Evolutionary conservation across 345 rosid species (phyloP).

Genomic region (Crucihimalaya himalaica): DNA sequence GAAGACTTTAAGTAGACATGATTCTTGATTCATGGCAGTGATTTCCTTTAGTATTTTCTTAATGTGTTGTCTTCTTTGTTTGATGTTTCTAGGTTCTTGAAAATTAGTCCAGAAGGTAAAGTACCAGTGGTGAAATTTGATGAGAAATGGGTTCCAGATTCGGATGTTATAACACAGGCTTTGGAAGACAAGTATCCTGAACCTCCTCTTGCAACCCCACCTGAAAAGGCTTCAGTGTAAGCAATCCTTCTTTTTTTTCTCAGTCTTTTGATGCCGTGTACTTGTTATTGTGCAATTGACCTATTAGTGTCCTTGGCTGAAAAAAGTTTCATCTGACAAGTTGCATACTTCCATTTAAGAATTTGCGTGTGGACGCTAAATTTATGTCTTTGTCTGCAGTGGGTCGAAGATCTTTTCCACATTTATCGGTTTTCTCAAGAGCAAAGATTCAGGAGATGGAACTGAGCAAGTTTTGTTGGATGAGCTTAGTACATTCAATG

Average conservation of each 20-base stretch:
- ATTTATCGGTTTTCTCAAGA: conserved; percentile 86
- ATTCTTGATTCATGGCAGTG: neutral
- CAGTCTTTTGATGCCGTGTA: neutral
- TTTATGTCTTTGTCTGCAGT: conserved; percentile 46
- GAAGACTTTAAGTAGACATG: neutral
- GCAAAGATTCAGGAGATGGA: conserved; percentile 84
- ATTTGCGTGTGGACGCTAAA: neutral
- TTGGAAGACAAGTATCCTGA: conserved; percentile 87
- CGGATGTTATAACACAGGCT: conserved; percentile 80
- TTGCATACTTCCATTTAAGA: conserved; percentile 19
- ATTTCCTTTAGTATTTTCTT: neutral
- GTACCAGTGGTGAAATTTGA: conserved; percentile 84
- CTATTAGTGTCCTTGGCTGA: conserved; percentile 2
- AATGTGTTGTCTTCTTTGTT: neutral
- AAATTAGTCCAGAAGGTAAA: conserved; percentile 84
- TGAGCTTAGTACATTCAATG: conserved; percentile 70
- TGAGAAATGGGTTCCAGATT: conserved; percentile 92
- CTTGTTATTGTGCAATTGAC: neutral
- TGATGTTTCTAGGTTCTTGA: conserved; percentile 61
- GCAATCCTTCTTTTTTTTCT: conserved; percentile 7
- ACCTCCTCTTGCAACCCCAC: conserved; percentile 75
- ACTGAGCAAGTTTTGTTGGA: conserved; percentile 70
- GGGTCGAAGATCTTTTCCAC: conserved; percentile 90
- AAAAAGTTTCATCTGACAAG: neutral
- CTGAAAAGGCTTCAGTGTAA: conserved; percentile 87